Evolutionary conservation across 2,329 filamentous ascomycete genomes (phyloP).

Genomic region (Botrytis byssoidea): DNA sequence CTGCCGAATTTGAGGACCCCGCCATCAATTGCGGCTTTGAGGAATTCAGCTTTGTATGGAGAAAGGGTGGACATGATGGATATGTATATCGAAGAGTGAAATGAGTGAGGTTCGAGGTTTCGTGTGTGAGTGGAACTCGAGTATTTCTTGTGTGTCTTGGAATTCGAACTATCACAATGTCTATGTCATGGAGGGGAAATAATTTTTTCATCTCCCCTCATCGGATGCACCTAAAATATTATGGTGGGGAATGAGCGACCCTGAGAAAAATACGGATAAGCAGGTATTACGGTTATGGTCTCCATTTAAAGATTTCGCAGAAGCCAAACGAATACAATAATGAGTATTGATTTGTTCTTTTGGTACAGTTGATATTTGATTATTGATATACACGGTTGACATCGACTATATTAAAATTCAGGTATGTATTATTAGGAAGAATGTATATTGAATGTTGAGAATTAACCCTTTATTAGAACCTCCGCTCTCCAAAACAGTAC

Average conservation of each 20-base stretch:
- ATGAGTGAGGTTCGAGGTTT: not conserved
- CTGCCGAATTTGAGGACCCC: conserved; percentile 76
- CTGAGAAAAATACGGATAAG: not conserved
- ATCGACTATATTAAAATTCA: not conserved
- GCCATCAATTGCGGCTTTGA: conserved; percentile 65
- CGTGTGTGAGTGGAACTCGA: conserved; percentile 5
- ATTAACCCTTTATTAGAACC: not conserved
- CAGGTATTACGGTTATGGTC: not conserved
- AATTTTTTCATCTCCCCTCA: conserved; percentile 2
- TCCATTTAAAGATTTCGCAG: not conserved
- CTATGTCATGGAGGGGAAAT: conserved; percentile 18
- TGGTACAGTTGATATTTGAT: too few relatives aligned
- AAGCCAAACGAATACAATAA: not conserved
- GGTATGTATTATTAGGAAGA: too few relatives aligned
- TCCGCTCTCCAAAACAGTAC: not conserved
- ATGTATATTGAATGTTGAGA: not conserved
- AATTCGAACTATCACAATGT: not conserved
- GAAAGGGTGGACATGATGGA: conserved; percentile 44
- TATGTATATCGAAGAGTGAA: not conserved
- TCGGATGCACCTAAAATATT: conserved; percentile 6
- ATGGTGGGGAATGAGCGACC: conserved; percentile 5
- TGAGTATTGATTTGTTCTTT: not conserved
- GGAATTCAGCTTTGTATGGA: conserved; percentile 70
- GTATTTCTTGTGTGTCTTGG: not conserved
- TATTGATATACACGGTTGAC: not conserved